Percentiles rank a stretch among this genome's conserved stretches.
phyloP scores from a whole-genome alignment of 192 early-diverging fungal genomes.

The Funneliformis mosseae region DNA sequence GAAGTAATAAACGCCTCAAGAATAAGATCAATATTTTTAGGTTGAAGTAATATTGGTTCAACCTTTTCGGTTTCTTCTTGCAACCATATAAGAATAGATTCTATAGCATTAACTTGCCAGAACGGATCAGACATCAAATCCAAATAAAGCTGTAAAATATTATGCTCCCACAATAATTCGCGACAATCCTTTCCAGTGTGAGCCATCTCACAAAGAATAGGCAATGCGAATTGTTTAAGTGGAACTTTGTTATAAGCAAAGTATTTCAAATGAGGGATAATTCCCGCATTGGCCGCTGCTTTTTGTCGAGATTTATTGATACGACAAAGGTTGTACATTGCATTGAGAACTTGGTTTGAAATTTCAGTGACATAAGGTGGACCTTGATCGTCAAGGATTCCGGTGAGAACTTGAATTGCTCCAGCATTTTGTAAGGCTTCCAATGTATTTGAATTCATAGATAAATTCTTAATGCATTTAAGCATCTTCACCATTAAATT shows the following conservation, averaged over 20 bases:
- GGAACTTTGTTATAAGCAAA: slow-evolving; percentile 49
- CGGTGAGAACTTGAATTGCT: slow-evolving; percentile 52
- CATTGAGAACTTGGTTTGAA: slow-evolving; percentile 60
- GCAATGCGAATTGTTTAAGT: slow-evolving; percentile 63
- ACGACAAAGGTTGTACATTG: slow-evolving; percentile 63
- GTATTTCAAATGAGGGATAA: slow-evolving; percentile 57
- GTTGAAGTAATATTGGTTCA: slow-evolving; percentile 41
- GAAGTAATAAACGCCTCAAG: slow-evolving; percentile 47
- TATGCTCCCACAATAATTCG: slow-evolving; percentile 50
- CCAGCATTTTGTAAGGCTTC: slow-evolving; percentile 49
- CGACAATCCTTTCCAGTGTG: slow-evolving; percentile 54
- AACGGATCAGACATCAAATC: slow-evolving; percentile 54
- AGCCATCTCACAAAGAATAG: slow-evolving; percentile 62
- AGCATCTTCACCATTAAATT: slow-evolving; percentile 49
- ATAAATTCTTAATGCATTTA: slow-evolving; percentile 65
- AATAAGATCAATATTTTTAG: slow-evolving; percentile 42
- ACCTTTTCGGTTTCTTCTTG: slow-evolving; percentile 48
- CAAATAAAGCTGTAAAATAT: slow-evolving; percentile 51
- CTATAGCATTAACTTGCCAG: slow-evolving; percentile 64
- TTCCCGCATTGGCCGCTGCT: slow-evolving; percentile 54
- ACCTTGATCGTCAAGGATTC: slow-evolving; percentile 41
- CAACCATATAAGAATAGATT: slow-evolving; percentile 59
- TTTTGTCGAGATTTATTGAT: slow-evolving; percentile 60
- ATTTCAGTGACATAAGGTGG: slow-evolving; percentile 39
- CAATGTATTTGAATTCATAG: slow-evolving; percentile 60